Conservation (phyloP, 2,329 filamentous ascomycete species). For the Rugonectria rugulosa region DNA sequence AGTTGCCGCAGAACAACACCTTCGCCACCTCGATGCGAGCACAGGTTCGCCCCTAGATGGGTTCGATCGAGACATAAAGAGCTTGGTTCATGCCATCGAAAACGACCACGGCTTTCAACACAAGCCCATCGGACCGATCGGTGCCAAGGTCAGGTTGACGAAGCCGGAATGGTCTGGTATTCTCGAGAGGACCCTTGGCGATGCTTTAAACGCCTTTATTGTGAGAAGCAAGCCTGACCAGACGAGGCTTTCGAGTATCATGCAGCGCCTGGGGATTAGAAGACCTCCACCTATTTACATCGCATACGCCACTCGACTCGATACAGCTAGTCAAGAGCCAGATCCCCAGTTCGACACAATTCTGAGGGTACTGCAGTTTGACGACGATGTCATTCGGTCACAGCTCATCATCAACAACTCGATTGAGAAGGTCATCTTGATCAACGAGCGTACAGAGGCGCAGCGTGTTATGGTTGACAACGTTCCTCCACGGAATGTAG, state of each 20-base stretch:
- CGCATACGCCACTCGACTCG: conserved; percentile 46
- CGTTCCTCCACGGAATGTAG: conserved; percentile 72
- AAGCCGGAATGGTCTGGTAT: conserved; percentile 85
- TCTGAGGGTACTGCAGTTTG: conserved; percentile 81
- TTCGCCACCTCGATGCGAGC: conserved; percentile 59
- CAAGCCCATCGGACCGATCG: conserved; percentile 85
- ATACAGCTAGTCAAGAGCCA: conserved; percentile 68
- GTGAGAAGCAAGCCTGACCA: conserved; percentile 82
- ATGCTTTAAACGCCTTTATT: conserved; percentile 76
- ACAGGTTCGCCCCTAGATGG: conserved; percentile 68
- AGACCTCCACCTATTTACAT: conserved; percentile 49
- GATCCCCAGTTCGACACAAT: conserved; percentile 77
- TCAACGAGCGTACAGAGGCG: conserved; percentile 72
- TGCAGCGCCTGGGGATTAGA: conserved; percentile 67
- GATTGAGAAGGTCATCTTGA: conserved; percentile 86
- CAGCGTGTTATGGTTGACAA: conserved; percentile 72
- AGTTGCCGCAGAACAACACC: conserved; percentile 52
- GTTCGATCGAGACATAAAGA: conserved; percentile 69
- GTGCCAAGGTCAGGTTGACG: conserved; percentile 76
- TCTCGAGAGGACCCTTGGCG: conserved; percentile 79
- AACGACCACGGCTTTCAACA: conserved; percentile 72
- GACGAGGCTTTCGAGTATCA: conserved; percentile 69
- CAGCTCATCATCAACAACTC: conserved; percentile 82
- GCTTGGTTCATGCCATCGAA: conserved; percentile 73
- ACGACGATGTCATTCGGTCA: conserved; percentile 78